Base-by-base conservation (phyloP, 192 early-diverging fungal species). In the Coemansia sp. region DNA sequence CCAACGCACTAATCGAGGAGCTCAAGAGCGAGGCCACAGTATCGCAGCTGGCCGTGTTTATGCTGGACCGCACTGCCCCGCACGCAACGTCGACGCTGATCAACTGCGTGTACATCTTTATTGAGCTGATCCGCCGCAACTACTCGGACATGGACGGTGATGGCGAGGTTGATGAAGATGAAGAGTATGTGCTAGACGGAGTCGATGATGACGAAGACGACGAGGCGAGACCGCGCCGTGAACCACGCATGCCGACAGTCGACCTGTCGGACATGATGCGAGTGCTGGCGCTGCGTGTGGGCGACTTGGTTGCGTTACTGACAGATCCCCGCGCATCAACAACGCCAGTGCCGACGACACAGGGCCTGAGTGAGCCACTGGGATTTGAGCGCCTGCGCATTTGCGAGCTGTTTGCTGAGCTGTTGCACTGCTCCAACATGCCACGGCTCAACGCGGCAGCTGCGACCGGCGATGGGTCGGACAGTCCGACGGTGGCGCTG, bases 351-450 rank as follows among this genome's bases (percentile, higher is more conserved):
- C 85, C 90, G 11, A 93, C 92, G 0, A 91, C 92, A 1, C 81
- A 90, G 47, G 93, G 94, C n/a, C 82, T 86, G 65, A 85, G 89
- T 63, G 85, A 79, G 38, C 94, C 86, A 43, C 83, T 99, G 48
- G 96, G 97, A n/a, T 92, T 94, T 68, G 96, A 97, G 79, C 86
- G 97, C 11, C 79, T 99, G 41, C 92, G 92, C 59, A 92, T 93
- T 41, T 98, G 97, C 75, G 97, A 99, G 78, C 86, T 99, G 63
- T 95, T 98, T 86, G 97, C 97, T 4, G 97, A 99, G 82, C 77
- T 99, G 15, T 74, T 99, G 50, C 97, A 98, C 68, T 92, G 91
- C 68, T 90, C 91, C 47, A 91, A 89, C 67, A 91, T 93, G 91
- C 84, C 85, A n/a, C 86, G 86, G 2, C 71, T 93, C 9, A 93